A percentile compares a stretch with the other conserved stretches of the same genome.
These are phyloP conservation scores for Puccinia hordei DNA, from an alignment of 1,284 basidiomycete genomes.

Conservation along the genomic window DNA sequence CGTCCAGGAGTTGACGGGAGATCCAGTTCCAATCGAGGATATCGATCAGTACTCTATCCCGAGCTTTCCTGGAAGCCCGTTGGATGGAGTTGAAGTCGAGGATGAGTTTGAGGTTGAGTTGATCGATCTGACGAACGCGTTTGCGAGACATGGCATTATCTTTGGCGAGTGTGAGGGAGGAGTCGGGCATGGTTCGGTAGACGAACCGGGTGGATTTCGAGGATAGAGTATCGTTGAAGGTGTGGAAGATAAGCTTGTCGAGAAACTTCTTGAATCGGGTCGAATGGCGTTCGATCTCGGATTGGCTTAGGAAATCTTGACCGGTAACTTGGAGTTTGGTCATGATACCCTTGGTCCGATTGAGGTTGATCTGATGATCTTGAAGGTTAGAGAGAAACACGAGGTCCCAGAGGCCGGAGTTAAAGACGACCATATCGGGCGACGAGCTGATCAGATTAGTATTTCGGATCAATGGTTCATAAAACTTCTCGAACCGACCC, in stretches of 20 bases:
- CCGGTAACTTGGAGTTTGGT: background rate
- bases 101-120: background rate
- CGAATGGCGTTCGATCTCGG: constrained; percentile 1
- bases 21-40: constrained; percentile 16
- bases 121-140: constrained; percentile 16
- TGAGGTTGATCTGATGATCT: constrained; percentile 6
- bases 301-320: background rate
- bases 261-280: background rate
- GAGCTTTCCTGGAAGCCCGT: background rate
- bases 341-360: background rate
- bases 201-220: background rate
- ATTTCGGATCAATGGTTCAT: background rate
- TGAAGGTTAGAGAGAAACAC: constrained; percentile 20
- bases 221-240: background rate
- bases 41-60: background rate
- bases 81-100: background rate
- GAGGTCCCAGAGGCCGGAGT: constrained; percentile 33
- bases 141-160: constrained; percentile 25
- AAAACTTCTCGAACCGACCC: constrained; percentile 15
- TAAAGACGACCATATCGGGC: constrained; percentile 32
- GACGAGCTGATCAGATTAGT: background rate
- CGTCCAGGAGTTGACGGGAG: background rate
- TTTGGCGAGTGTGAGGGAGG: constrained; percentile 12
- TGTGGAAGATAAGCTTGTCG: background rate
- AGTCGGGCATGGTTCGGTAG: constrained; percentile 33